A percentile compares a stretch with the other conserved stretches of the same genome.
These are phyloP conservation scores for Teunomyces tritomae DNA, from an alignment of 805 yeast genomes.

Conservation along the genomic window DNA sequence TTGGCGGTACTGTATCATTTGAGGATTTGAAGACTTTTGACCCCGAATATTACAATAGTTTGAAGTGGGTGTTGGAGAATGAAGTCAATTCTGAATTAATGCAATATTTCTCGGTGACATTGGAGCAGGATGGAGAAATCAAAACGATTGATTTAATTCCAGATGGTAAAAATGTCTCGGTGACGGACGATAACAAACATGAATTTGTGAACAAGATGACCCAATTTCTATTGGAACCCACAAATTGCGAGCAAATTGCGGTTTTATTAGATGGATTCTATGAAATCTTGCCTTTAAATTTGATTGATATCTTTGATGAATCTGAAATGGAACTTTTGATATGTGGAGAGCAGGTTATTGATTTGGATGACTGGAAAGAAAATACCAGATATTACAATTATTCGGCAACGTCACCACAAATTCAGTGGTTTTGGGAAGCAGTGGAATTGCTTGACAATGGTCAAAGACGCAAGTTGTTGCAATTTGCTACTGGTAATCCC, in stretches of 20 bases:
- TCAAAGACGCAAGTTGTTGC: conserved; percentile 88
- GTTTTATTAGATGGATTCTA: conserved; percentile 86
- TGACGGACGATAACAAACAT: conserved; percentile 85
- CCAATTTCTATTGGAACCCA: conserved; percentile 76
- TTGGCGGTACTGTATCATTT: conserved; percentile 75
- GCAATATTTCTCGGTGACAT: conserved; percentile 63
- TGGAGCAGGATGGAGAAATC: conserved; percentile 80
- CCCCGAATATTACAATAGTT: conserved; percentile 84
- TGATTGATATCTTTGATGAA: conserved; percentile 86
- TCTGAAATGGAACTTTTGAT: conserved; percentile 90
- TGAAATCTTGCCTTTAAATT: conserved; percentile 79
- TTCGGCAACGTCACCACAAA: conserved; percentile 76
- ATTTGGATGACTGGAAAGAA: conserved; percentile 92
- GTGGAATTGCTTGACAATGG: conserved; percentile 91
- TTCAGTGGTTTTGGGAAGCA: conserved; percentile 98
- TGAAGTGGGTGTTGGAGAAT: conserved; percentile 94
- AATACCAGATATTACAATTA: conserved; percentile 81
- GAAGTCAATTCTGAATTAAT: conserved; percentile 94
- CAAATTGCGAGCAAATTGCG: conserved; percentile 84
- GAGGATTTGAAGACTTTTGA: conserved; percentile 94
- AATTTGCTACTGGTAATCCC: conserved; percentile 95
- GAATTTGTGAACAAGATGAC: conserved; percentile 86
- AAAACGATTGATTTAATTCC: conserved; percentile 78
- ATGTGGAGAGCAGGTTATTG: conserved; percentile 94
- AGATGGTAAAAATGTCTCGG: conserved; percentile 77